Evolutionary conservation across 2,329 filamentous ascomycete species (phyloP).

Genomic region (Fusarium odoratissimum): DNA sequence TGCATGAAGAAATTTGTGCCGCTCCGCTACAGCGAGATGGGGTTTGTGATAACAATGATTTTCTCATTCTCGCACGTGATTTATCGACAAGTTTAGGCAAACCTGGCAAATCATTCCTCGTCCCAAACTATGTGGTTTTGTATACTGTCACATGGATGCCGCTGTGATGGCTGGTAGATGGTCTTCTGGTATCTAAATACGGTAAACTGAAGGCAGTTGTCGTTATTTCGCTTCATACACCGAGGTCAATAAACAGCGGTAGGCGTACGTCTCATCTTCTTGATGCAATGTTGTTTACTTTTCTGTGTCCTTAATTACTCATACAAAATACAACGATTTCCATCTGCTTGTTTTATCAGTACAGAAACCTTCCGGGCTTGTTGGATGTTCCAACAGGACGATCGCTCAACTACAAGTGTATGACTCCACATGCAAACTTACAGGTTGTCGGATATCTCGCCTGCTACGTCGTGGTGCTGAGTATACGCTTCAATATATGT

Average conservation of each 20-base stretch:
- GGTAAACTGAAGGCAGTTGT: not conserved
- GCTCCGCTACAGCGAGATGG: not conserved
- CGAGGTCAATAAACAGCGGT: too few relatives aligned
- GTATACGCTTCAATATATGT: not conserved
- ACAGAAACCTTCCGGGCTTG: not conserved
- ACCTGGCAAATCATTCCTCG: not conserved
- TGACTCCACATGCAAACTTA: not conserved
- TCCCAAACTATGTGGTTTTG: not conserved
- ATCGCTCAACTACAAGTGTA: not conserved
- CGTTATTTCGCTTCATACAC: not conserved
- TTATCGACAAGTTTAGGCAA: not conserved
- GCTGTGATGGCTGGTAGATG: too few relatives aligned
- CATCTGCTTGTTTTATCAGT: not conserved
- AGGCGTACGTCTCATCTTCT: too few relatives aligned
- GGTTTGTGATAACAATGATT: not conserved
- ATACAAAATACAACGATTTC: not conserved
- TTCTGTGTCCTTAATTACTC: not conserved
- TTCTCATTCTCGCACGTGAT: not conserved
- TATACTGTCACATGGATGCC: not conserved
- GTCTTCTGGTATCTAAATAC: not conserved
- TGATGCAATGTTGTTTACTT: too few relatives aligned
- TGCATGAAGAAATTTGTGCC: not conserved
- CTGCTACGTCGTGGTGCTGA: not conserved
- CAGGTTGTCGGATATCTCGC: not conserved
- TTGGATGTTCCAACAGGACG: not conserved